A percentile compares a stretch with the other conserved stretches of the same genome.
Evolutionary conservation across 2,329 filamentous ascomycete genomes (phyloP).

Genomic region (Cytospora chrysosperma): DNA sequence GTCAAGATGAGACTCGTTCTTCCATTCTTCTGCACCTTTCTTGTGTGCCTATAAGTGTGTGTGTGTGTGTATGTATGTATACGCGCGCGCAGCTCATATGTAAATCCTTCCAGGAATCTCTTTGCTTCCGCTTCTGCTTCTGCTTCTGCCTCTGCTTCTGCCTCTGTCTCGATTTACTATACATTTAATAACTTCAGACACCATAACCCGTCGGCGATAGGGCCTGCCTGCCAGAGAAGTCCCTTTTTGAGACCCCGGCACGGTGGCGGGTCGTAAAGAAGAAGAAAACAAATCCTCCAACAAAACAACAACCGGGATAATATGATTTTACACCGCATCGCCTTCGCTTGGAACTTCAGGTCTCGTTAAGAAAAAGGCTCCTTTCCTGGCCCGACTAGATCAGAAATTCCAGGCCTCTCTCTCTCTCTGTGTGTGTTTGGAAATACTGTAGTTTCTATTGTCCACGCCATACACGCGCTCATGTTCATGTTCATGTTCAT

Average conservation of each 20-base stretch:
- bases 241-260: not conserved
- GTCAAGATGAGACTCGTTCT: too few species aligned
- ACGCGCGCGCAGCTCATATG: too few species aligned
- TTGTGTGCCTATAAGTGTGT: not conserved
- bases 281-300: too few species aligned
- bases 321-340: not conserved
- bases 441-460: not conserved
- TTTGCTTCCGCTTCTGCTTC: too few species aligned
- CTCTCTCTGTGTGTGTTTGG: not conserved
- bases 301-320: too few species aligned
- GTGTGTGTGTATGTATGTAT: not conserved
- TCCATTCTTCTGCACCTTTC: too few species aligned
- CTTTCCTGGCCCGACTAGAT: conserved; percentile 3
- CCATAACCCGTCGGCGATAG: not conserved
- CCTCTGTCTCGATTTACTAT: too few species aligned
- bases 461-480: not conserved
- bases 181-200: too few species aligned
- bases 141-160: too few species aligned
- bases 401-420: not conserved
- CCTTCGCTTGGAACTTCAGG: not conserved
- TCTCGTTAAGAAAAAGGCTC: not conserved
- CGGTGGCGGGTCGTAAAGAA: not conserved
- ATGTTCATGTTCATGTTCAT: not conserved
- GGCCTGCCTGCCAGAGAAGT: too few species aligned
- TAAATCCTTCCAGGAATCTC: too few species aligned